These are phyloP conservation scores for Mucor sp. DNA, from an alignment of 371 early-diverging fungal genomes.

Conservation along the genomic window DNA sequence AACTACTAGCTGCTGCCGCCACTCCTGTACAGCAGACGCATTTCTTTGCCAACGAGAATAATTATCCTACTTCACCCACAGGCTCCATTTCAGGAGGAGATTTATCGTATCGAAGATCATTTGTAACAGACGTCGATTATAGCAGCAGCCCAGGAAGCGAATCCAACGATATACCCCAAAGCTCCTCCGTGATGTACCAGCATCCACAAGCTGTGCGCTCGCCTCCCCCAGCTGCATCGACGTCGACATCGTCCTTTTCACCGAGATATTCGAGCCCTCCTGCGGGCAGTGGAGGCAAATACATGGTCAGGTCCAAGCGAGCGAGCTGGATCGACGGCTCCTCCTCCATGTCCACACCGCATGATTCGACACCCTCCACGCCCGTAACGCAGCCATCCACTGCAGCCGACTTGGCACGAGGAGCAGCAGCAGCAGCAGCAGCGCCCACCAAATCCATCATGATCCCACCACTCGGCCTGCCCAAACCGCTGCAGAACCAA, in stretches of 20 bases:
- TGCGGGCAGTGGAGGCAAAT: constrained; percentile 43
- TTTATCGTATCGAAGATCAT: constrained; percentile 18
- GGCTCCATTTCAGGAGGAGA: constrained; percentile 16
- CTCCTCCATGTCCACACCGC: constrained; percentile 25
- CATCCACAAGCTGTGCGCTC: constrained; percentile 10
- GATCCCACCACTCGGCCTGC: constrained; percentile 14
- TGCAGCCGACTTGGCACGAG: background rate
- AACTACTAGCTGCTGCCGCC: background rate
- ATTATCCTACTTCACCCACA: constrained; percentile 22
- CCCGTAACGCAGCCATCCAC: constrained; percentile 1
- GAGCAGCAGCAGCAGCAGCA: background rate
- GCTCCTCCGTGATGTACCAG: background rate
- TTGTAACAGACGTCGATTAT: constrained; percentile 23
- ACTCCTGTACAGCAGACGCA: constrained; percentile 9
- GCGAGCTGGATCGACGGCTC: constrained; percentile 44
- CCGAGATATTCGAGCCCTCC: constrained; percentile 38
- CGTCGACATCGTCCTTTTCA: constrained; percentile 14
- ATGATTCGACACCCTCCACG: constrained; percentile 26
- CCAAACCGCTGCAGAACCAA: constrained; percentile 4
- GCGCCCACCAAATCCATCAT: background rate
- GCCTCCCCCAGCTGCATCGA: constrained; percentile 2
- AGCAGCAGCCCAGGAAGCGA: constrained; percentile 32
- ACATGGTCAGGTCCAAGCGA: constrained; percentile 40
- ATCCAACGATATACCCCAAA: constrained; percentile 11
- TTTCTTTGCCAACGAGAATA: background rate